Percentiles rank a stretch among this genome's conserved stretches.
Evolutionary conservation across 179 eudicot species (phyloP).

Genomic region (Camellia oleifera): DNA sequence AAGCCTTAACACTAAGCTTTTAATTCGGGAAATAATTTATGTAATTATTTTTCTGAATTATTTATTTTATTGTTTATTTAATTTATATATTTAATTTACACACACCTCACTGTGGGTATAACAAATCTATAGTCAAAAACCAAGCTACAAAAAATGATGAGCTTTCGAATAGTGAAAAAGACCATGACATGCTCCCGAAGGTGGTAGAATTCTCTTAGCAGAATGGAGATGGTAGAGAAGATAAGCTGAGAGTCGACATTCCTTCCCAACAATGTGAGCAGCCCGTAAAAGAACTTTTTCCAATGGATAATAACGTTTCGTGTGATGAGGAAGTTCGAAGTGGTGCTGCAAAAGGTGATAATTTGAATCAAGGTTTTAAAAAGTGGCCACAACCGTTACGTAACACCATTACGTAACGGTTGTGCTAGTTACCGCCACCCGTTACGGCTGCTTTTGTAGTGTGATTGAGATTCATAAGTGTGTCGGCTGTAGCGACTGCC

Average conservation of each 20-base stretch:
- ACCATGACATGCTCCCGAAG: constrained; percentile 76
- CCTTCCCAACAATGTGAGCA: constrained; percentile 29
- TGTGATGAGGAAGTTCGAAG: constrained; percentile 24
- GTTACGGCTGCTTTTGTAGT: too few species aligned
- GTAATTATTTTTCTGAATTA: too few species aligned
- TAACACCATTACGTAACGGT: too few species aligned
- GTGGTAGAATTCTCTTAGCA: constrained; percentile 85
- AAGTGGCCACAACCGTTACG: too few species aligned
- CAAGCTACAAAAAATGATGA: constrained; percentile 52
- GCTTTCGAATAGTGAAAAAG: constrained; percentile 74
- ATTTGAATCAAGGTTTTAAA: not conserved
- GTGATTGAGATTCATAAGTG: too few species aligned
- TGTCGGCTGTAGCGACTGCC: too few species aligned
- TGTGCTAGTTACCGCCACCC: too few species aligned
- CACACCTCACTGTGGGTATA: too few species aligned
- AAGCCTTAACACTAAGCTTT: too few species aligned
- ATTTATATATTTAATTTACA: too few species aligned
- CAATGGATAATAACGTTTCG: constrained; percentile 20
- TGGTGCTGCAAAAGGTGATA: constrained; percentile 22
- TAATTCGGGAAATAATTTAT: too few species aligned
- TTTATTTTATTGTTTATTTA: too few species aligned
- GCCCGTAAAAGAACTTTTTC: constrained; percentile 23
- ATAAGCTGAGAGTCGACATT: constrained; percentile 32
- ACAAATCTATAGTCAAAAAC: constrained; percentile 31
- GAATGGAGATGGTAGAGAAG: constrained; percentile 62